phyloP scores from a whole-genome alignment of 2,329 filamentous ascomycete species.

The Hymenoscyphus fructigenus region DNA sequence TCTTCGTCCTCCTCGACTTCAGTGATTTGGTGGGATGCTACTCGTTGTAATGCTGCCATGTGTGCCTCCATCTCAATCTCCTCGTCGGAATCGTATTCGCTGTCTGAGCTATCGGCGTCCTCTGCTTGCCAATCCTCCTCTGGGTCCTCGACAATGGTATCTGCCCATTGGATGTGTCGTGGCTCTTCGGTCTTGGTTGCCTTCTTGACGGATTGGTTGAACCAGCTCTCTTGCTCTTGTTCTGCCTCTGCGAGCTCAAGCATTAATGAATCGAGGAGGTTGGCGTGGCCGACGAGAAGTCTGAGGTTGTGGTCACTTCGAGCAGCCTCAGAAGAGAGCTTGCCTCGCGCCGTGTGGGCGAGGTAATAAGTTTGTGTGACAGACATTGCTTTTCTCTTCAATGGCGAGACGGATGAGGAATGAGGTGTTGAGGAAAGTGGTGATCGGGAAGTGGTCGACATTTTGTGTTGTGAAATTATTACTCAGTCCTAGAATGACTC shows the following conservation, averaged over 20 bases:
- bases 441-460: slow-evolving; percentile 30
- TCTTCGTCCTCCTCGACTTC: slow-evolving; percentile 27
- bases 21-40: slow-evolving; percentile 41
- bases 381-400: slow-evolving; percentile 82
- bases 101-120: slow-evolving; percentile 55
- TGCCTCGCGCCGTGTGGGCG: slow-evolving; percentile 91
- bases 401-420: slow-evolving; percentile 26
- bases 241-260: slow-evolving; percentile 87
- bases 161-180: slow-evolving; percentile 84
- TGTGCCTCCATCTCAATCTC: slow-evolving; percentile 59
- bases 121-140: slow-evolving; percentile 70
- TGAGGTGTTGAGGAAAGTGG: slow-evolving; percentile 23
- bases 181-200: slow-evolving; percentile 57
- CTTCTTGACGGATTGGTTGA: slow-evolving; percentile 89
- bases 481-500: slow-evolving; percentile 25
- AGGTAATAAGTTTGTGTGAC: slow-evolving; percentile 98
- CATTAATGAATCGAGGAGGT: slow-evolving; percentile 96
- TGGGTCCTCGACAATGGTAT: slow-evolving; percentile 70
- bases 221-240: slow-evolving; percentile 94
- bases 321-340: slow-evolving; percentile 91
- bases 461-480: slow-evolving; percentile 27
- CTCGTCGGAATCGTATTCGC: slow-evolving; percentile 48
- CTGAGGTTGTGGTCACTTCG: slow-evolving; percentile 91
- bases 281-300: slow-evolving; percentile 94
- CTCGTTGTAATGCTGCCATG: slow-evolving; percentile 47